A percentile compares a stretch with the other conserved stretches of the same genome.
These are phyloP conservation scores for Bondarzewia mesenterica DNA, from an alignment of 1,284 basidiomycete genomes.

Conservation along the genomic window DNA sequence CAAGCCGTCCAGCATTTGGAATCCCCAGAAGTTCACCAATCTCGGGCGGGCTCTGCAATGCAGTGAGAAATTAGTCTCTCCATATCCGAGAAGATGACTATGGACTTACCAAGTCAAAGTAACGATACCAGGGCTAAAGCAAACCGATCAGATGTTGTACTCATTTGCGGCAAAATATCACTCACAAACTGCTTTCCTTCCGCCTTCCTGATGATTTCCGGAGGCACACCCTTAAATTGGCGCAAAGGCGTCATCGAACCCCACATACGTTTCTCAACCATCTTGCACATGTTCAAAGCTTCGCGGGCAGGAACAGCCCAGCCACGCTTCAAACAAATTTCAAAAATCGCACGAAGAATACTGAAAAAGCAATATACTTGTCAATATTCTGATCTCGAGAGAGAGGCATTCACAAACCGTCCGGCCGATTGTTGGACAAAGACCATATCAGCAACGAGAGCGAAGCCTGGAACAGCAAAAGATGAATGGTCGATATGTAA, in stretches of 20 bases:
- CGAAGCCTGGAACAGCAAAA: constrained; percentile 53
- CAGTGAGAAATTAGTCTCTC: not conserved
- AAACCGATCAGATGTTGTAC: constrained; percentile 1
- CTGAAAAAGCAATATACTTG: constrained; percentile 28
- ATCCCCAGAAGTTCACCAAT: constrained; percentile 93
- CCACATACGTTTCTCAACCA: constrained; percentile 96
- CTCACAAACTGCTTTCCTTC: constrained; percentile 95
- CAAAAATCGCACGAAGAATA: constrained; percentile 95
- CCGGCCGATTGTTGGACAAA: constrained; percentile 91
- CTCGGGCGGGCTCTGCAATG: constrained; percentile 67
- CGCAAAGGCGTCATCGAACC: constrained; percentile 95
- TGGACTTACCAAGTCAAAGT: constrained; percentile 73
- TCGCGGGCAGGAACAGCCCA: constrained; percentile 93
- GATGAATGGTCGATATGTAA: not conserved
- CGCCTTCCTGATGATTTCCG: constrained; percentile 85
- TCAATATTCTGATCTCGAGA: not conserved
- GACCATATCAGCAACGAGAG: constrained; percentile 97
- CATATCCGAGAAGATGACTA: not conserved
- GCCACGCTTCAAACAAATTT: constrained; percentile 97
- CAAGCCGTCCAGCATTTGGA: constrained; percentile 84
- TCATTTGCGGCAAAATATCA: constrained; percentile 12
- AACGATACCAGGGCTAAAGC: constrained; percentile 84
- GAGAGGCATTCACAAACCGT: constrained; percentile 36
- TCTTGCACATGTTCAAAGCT: constrained; percentile 93
- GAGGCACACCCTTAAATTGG: constrained; percentile 88